A percentile compares a stretch with the other conserved stretches of the same genome.
Evolutionary conservation across 2,329 filamentous ascomycete genomes (phyloP).

Genomic region (Arthrinium puccinioides): DNA sequence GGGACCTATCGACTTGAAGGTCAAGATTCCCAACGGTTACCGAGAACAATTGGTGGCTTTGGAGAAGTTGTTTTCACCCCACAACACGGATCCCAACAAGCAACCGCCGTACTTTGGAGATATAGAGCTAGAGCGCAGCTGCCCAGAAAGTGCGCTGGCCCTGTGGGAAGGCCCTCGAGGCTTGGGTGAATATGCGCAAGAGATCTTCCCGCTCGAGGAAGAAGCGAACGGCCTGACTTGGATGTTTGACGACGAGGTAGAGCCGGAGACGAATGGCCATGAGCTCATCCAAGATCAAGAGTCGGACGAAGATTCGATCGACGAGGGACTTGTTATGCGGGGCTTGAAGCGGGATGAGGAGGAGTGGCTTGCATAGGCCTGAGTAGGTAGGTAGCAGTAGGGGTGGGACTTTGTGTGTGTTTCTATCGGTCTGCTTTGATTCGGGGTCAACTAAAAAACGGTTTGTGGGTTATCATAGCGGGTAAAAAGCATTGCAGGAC

Average conservation of each 20-base stretch:
- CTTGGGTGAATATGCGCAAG: slow-evolving; percentile 88
- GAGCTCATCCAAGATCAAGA: slow-evolving; percentile 23
- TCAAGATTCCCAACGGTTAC: slow-evolving; percentile 83
- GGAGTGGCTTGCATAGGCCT: slow-evolving; percentile 50
- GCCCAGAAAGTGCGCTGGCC: slow-evolving; percentile 67
- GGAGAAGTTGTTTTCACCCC: slow-evolving; percentile 50
- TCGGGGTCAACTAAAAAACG: no score
- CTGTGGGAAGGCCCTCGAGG: slow-evolving; percentile 89
- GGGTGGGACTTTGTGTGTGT: no score
- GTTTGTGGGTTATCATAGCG: no score
- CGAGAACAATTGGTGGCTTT: slow-evolving; percentile 73
- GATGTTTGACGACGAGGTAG: slow-evolving; percentile 62
- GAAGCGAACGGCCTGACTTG: slow-evolving; percentile 88
- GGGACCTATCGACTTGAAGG: slow-evolving; percentile 74
- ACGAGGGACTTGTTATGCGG: slow-evolving; percentile 52
- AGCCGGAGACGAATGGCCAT: slow-evolving; percentile 17
- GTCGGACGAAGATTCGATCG: slow-evolving; percentile 45
- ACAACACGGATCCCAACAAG: slow-evolving; percentile 42
- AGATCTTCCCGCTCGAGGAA: slow-evolving; percentile 92
- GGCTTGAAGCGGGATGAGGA: slow-evolving; percentile 50
- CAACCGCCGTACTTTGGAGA: slow-evolving; percentile 61
- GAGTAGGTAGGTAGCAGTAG: no score
- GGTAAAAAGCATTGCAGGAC: no score
- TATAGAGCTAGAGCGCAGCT: slow-evolving; percentile 48
- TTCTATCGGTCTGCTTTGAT: no score